Evolutionary conservation across 805 yeast species (phyloP).

Genomic region (Wickerhamomyces tratensis): DNA sequence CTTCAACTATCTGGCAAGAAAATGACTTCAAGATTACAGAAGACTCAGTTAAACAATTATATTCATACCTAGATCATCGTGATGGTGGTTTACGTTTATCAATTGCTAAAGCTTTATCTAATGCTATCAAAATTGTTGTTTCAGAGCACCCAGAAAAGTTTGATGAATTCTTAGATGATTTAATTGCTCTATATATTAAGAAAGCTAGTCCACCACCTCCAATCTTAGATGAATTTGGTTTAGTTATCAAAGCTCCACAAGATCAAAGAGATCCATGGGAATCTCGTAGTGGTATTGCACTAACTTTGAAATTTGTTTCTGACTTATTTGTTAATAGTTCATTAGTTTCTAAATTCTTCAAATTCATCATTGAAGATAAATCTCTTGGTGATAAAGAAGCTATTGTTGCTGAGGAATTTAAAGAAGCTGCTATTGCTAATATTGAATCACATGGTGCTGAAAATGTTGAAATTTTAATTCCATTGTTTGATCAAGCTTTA

Average conservation of each 20-base stretch:
- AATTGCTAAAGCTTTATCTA: constrained; percentile 59
- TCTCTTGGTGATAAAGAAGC: constrained; percentile 71
- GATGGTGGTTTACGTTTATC: constrained; percentile 68
- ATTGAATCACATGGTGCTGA: constrained; percentile 56
- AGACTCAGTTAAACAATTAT: constrained; percentile 36
- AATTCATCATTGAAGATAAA: constrained; percentile 49
- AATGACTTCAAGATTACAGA: constrained; percentile 42
- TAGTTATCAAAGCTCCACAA: constrained; percentile 51
- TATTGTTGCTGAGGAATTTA: constrained; percentile 70
- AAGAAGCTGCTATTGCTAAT: constrained; percentile 78
- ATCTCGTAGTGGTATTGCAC: constrained; percentile 72
- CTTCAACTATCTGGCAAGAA: constrained; percentile 81
- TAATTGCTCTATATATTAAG: constrained; percentile 47
- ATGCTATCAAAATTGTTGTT: constrained; percentile 33
- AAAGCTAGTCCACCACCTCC: constrained; percentile 72
- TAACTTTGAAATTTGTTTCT: constrained; percentile 50
- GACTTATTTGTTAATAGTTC: constrained; percentile 24
- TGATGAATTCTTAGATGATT: constrained; percentile 26
- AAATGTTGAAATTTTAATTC: constrained; percentile 65
- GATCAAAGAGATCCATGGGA: constrained; percentile 77
- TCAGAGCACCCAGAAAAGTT: constrained; percentile 18
- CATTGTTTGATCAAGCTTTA: constrained; percentile 68
- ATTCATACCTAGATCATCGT: constrained; percentile 37
- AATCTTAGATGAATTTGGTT: constrained; percentile 68
- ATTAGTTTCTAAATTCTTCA: constrained; percentile 44